phyloP scores from a whole-genome alignment of 2,329 filamentous ascomycete species.

The Eutypella sp. region DNA sequence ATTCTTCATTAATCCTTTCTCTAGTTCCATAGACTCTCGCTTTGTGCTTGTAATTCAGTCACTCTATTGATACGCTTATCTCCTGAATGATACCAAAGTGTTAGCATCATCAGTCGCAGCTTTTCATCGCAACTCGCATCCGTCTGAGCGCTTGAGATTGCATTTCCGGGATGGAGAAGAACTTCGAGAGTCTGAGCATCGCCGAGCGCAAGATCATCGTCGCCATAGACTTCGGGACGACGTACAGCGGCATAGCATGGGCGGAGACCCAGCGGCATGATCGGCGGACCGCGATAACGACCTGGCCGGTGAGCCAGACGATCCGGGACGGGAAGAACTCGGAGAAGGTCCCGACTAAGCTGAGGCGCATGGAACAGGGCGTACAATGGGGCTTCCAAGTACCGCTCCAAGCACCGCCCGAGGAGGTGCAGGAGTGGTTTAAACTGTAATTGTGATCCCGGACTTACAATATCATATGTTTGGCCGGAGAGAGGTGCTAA shows the following conservation, averaged over 20 bases:
- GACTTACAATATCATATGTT: too few relatives aligned
- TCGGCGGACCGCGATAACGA: slow-evolving; percentile 36
- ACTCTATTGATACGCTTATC: too few relatives aligned
- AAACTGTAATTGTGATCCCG: too few relatives aligned
- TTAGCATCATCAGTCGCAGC: background rate
- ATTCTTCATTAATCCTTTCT: too few relatives aligned
- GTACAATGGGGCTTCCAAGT: slow-evolving; percentile 49
- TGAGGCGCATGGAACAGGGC: slow-evolving; percentile 36
- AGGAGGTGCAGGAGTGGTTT: slow-evolving; percentile 41
- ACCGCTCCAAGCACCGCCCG: slow-evolving; percentile 33
- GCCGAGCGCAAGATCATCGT: slow-evolving; percentile 37
- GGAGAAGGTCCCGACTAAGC: slow-evolving; percentile 45
- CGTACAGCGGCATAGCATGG: slow-evolving; percentile 52
- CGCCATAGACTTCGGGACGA: slow-evolving; percentile 53
- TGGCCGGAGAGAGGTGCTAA: too few relatives aligned
- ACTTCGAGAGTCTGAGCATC: background rate
- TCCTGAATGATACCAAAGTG: too few relatives aligned
- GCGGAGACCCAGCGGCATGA: slow-evolving; percentile 38
- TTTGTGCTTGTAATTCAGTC: too few relatives aligned
- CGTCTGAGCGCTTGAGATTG: background rate
- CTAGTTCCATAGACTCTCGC: too few relatives aligned
- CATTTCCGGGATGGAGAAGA: background rate
- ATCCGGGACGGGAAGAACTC: slow-evolving; percentile 32
- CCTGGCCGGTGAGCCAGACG: slow-evolving; percentile 38
- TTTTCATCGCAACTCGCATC: background rate